These are phyloP conservation scores for Emmonsiellopsis sp. DNA, from an alignment of 2,329 filamentous ascomycete genomes.

Conservation along the genomic window DNA sequence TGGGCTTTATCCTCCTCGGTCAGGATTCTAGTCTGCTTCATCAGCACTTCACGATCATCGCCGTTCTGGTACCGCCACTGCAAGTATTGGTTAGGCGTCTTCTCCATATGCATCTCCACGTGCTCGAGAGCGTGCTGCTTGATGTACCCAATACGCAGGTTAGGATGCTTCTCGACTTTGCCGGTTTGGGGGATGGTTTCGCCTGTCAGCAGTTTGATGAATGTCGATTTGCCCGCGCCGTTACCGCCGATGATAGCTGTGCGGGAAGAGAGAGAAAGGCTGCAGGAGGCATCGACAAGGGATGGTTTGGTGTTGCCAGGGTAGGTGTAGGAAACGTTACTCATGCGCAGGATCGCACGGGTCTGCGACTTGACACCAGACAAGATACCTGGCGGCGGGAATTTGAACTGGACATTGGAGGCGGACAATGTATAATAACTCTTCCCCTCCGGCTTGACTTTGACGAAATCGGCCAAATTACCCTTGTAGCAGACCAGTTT, in stretches of 20 bases:
- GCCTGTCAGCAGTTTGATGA: constrained; percentile 94
- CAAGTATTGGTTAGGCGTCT: constrained; percentile 97
- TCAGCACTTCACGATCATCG: constrained; percentile 89
- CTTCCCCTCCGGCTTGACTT: constrained; percentile 86
- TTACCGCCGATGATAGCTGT: constrained; percentile 96
- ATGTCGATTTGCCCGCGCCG: constrained; percentile 93
- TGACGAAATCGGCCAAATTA: constrained; percentile 61
- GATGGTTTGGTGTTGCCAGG: constrained; percentile 82
- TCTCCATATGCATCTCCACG: constrained; percentile 98
- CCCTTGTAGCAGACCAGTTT: constrained; percentile 59
- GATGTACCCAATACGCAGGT: constrained; percentile 97
- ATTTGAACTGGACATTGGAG: constrained; percentile 90
- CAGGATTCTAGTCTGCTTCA: constrained; percentile 93
- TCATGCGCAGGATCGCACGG: constrained; percentile 91
- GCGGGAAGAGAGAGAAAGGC: constrained; percentile 78
- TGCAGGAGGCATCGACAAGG: constrained; percentile 77
- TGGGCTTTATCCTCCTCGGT: constrained; percentile 78
- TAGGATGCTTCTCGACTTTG: constrained; percentile 95
- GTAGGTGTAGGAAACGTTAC: constrained; percentile 83
- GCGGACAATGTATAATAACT: constrained; percentile 95
- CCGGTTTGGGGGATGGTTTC: constrained; percentile 76
- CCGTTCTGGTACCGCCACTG: constrained; percentile 98
- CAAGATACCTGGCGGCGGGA: constrained; percentile 88
- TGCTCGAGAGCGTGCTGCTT: constrained; percentile 98
- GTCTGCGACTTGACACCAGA: constrained; percentile 93